Conservation (phyloP, 179 eudicot species). For the Beta corolliflora region DNA sequence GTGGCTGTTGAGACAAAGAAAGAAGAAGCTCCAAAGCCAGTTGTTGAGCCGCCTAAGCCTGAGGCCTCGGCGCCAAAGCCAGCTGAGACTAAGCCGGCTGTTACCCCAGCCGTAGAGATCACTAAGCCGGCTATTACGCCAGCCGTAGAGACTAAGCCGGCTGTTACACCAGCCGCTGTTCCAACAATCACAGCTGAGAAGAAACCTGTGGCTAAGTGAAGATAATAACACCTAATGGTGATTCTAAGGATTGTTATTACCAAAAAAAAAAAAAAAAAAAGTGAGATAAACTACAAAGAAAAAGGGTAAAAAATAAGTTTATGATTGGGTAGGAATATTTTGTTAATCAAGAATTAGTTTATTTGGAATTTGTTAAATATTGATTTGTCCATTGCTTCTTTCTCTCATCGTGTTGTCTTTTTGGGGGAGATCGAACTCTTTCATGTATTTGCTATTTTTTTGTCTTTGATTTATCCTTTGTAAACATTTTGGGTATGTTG, state of each 20-base stretch:
- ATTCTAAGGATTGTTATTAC: background rate
- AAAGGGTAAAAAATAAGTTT: background rate
- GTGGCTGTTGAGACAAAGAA: slow-evolving; percentile 6
- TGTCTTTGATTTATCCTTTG: background rate
- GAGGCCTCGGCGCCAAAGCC: slow-evolving; percentile 21
- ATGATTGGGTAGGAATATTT: slow-evolving; percentile 6
- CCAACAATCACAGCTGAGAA: slow-evolving; percentile 17
- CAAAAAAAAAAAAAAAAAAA: background rate
- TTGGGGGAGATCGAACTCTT: background rate
- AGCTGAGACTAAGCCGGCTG: slow-evolving; percentile 26
- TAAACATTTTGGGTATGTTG: background rate
- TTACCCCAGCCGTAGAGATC: background rate
- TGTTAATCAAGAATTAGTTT: background rate
- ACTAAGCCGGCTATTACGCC: slow-evolving; percentile 20
- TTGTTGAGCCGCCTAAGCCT: slow-evolving; percentile 24
- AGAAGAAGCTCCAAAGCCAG: slow-evolving; percentile 21
- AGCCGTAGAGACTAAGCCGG: slow-evolving; percentile 26
- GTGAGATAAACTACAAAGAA: background rate
- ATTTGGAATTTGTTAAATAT: background rate
- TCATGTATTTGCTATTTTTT: background rate
- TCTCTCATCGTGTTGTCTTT: background rate
- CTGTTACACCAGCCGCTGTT: slow-evolving; percentile 2
- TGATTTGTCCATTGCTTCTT: background rate
- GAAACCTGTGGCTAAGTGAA: slow-evolving; percentile 26
- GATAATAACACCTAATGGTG: background rate